A percentile compares a stretch with the other conserved stretches of the same genome.
phyloP scores from a whole-genome alignment of 345 rosid genomes.

The Erucastrum elatum region DNA sequence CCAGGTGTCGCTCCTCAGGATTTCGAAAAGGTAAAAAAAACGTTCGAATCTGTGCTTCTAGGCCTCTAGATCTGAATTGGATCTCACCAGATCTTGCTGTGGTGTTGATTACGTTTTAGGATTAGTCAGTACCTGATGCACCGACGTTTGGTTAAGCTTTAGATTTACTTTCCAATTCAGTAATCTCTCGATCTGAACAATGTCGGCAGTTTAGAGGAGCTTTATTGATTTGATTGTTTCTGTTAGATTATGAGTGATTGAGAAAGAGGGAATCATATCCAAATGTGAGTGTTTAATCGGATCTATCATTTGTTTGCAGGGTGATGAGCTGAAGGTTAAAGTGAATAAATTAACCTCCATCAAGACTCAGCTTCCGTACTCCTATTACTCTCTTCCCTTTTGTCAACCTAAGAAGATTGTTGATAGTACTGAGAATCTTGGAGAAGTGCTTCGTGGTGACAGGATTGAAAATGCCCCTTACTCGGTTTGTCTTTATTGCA shows the following conservation, averaged over 20 bases:
- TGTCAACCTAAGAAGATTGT: too few species aligned
- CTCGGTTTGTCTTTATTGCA: constrained; percentile 43
- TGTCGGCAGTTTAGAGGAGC: constrained; percentile 19
- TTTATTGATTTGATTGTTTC: background rate
- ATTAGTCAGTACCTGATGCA: background rate
- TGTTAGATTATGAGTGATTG: background rate
- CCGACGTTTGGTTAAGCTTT: background rate
- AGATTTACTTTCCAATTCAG: background rate
- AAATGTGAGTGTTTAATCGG: background rate
- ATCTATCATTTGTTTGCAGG: constrained; percentile 44
- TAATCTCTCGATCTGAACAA: constrained; percentile 28
- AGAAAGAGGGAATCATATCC: background rate
- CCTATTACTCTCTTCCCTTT: too few species aligned
- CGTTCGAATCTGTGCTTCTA: constrained; percentile 10
- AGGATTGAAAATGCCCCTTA: too few species aligned
- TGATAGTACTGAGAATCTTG: too few species aligned
- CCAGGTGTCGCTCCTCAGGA: constrained; percentile 98
- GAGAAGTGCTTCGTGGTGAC: too few species aligned
- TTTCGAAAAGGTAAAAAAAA: constrained; percentile 62
- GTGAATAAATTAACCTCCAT: constrained; percentile 93
- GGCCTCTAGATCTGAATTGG: constrained; percentile 34
- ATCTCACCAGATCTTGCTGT: background rate
- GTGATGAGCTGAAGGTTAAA: constrained; percentile 77
- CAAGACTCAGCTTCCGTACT: constrained; percentile 56
- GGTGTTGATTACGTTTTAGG: constrained; percentile 8